phyloP scores from a whole-genome alignment of 768 basidiomycete species.

The Phylloporus sp. region DNA sequence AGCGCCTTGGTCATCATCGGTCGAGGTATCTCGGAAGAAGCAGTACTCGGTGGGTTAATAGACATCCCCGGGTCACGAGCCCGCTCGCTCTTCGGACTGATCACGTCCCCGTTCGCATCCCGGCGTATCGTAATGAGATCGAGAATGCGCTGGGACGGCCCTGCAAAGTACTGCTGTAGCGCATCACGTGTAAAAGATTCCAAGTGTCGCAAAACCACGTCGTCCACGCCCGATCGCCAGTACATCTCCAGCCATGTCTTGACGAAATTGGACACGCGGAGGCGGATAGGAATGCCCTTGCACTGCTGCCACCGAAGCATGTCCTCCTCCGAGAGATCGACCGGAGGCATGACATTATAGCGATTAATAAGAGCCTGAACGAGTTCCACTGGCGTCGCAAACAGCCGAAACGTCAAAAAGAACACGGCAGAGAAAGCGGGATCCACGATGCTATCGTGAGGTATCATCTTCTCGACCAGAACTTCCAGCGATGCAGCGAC shows the following conservation, averaged over 20 bases:
- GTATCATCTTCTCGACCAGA: conserved; percentile 96
- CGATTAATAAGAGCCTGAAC: conserved; percentile 73
- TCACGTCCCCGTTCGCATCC: conserved; percentile 41
- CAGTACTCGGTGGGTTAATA: conserved; percentile 52
- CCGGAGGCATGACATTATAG: conserved; percentile 74
- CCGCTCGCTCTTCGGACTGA: conserved; percentile 58
- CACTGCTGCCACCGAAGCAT: conserved; percentile 74
- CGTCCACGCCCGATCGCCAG: conserved; percentile 78
- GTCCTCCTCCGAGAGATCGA: conserved; percentile 52
- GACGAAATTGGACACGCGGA: conserved; percentile 89
- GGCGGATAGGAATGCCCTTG: conserved; percentile 85
- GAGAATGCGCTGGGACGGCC: conserved; percentile 66
- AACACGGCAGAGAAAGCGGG: conserved; percentile 83
- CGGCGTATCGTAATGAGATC: conserved; percentile 59
- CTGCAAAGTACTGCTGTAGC: conserved; percentile 56
- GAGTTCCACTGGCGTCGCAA: conserved; percentile 73
- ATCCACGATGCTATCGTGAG: conserved; percentile 88
- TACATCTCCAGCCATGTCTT: conserved; percentile 91
- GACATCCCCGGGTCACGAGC: conserved; percentile 73
- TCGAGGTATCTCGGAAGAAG: conserved; percentile 70
- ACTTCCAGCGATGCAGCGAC: conserved; percentile 87
- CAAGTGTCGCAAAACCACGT: conserved; percentile 52
- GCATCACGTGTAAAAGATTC: conserved; percentile 59
- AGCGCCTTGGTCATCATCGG: conserved; percentile 82
- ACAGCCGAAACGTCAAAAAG: conserved; percentile 93